A percentile compares a stretch with the other conserved stretches of the same genome.
These are phyloP conservation scores for Collybia sp. DNA, from an alignment of 768 basidiomycete genomes.

Conservation along the genomic window DNA sequence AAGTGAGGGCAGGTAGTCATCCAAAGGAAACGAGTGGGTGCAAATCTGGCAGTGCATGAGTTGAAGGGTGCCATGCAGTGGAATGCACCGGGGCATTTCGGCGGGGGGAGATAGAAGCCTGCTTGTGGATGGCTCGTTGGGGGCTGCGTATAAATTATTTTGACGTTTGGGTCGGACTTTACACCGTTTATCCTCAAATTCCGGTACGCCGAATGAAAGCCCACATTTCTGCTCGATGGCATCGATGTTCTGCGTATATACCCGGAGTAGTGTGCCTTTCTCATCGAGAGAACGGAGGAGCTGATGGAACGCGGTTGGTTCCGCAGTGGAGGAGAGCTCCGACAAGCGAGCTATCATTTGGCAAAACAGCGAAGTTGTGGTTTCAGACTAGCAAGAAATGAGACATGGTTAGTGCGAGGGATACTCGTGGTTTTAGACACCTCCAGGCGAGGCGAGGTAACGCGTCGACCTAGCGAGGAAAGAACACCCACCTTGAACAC, in stretches of 20 bases:
- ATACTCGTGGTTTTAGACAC: neutral
- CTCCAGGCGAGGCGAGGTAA: neutral
- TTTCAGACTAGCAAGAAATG: constrained; percentile 49
- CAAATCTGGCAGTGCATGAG: constrained; percentile 79
- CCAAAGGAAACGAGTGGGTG: constrained; percentile 64
- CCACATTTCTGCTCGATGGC: constrained; percentile 85
- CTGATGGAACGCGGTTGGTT: constrained; percentile 79
- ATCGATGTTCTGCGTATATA: constrained; percentile 95
- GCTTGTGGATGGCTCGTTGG: constrained; percentile 11
- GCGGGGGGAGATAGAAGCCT: constrained; percentile 47
- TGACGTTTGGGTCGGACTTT: constrained; percentile 43
- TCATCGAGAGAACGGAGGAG: constrained; percentile 73
- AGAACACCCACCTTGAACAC: constrained; percentile 69
- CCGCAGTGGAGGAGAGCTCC: constrained; percentile 61
- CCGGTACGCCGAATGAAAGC: constrained; percentile 80
- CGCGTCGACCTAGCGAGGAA: constrained; percentile 1
- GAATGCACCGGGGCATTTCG: constrained; percentile 78
- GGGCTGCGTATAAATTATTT: constrained; percentile 10
- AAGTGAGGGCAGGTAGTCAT: constrained; percentile 55
- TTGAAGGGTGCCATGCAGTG: constrained; percentile 84
- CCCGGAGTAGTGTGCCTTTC: constrained; percentile 71
- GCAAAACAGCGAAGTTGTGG: constrained; percentile 73
- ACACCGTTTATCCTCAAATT: constrained; percentile 51
- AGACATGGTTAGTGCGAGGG: neutral
- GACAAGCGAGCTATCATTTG: constrained; percentile 88